These are phyloP conservation scores for Thelephora aurantiotincta DNA, from an alignment of 768 basidiomycete species.

Conservation along the genomic window DNA sequence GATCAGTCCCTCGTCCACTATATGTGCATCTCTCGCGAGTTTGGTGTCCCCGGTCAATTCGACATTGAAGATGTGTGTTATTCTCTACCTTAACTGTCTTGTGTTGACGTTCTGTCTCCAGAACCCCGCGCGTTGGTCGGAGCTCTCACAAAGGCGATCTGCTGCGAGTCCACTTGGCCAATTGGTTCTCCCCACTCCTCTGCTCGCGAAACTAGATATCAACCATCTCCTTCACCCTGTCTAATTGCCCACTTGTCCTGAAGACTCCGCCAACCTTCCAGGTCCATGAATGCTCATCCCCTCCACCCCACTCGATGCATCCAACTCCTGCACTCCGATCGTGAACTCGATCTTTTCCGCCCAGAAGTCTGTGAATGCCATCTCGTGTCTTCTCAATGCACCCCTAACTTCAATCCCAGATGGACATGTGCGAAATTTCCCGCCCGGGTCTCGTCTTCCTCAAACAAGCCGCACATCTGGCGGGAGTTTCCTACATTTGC, in stretches of 20 bases:
- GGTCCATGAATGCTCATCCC: constrained; percentile 61
- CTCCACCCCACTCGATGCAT: constrained; percentile 83
- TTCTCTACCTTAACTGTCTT: constrained; percentile 3
- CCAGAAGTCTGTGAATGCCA: constrained; percentile 91
- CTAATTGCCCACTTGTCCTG: constrained; percentile 16
- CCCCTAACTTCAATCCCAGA: constrained; percentile 31
- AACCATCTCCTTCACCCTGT: constrained; percentile 36
- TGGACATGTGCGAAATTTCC: constrained; percentile 89
- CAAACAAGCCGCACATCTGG: constrained; percentile 93
- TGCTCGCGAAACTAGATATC: constrained; percentile 37
- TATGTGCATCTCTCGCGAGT: constrained; percentile 42
- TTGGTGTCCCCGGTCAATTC: constrained; percentile 35
- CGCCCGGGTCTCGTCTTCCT: constrained; percentile 88
- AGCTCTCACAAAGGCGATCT: constrained; percentile 84
- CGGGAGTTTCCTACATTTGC: constrained; percentile 86
- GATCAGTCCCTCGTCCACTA: too few relatives aligned
- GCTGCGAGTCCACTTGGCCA: constrained; percentile 38
- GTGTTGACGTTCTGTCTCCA: constrained; percentile 13
- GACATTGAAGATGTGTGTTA: constrained; percentile 39
- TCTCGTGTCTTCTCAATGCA: constrained; percentile 27
- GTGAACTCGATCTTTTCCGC: constrained; percentile 99
- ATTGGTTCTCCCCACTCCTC: not conserved
- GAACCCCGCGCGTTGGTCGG: constrained; percentile 69
- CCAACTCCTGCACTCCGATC: constrained; percentile 88
- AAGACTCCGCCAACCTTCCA: constrained; percentile 19